Percentiles rank a stretch among this genome's conserved stretches.
phyloP scores from a whole-genome alignment of 768 basidiomycete genomes.

The Tricholoma hemisulphureum region DNA sequence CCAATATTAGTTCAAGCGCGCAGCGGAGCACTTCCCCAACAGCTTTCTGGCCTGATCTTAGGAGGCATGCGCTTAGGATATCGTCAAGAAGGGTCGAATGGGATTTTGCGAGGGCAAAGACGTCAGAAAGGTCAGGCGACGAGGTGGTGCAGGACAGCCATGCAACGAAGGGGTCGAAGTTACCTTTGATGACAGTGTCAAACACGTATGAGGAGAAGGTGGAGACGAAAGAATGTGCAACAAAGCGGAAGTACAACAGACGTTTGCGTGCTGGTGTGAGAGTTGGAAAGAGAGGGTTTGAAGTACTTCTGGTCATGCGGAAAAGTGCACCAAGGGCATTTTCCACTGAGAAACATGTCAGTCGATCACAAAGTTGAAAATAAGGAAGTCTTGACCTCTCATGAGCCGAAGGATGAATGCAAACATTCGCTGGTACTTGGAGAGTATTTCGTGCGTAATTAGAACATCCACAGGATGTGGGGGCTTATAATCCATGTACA shows the following conservation, averaged over 20 bases:
- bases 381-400: constrained; percentile 52
- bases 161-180: constrained; percentile 68
- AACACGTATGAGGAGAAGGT: constrained; percentile 71
- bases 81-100: constrained; percentile 73
- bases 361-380: not conserved
- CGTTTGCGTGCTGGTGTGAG: constrained; percentile 49
- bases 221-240: constrained; percentile 67
- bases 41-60: constrained; percentile 64
- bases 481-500: constrained; percentile 89
- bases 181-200: constrained; percentile 77
- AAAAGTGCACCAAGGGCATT: constrained; percentile 63
- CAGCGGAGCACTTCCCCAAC: constrained; percentile 65
- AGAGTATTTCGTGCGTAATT: constrained; percentile 68
- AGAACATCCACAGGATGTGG: constrained; percentile 73
- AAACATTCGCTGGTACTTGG: constrained; percentile 84
- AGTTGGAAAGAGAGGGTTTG: constrained; percentile 57
- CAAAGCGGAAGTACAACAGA: constrained; percentile 70
- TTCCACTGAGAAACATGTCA: constrained; percentile 49
- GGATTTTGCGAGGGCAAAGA: constrained; percentile 65
- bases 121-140: constrained; percentile 52
- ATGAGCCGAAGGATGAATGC: constrained; percentile 74
- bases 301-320: constrained; percentile 51
- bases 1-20: constrained; percentile 62
- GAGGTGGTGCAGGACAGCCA: constrained; percentile 28
- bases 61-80: constrained; percentile 71